Evolutionary conservation across 257 asterid genomes (phyloP).

Genomic region (Haberlea rhodopensis): DNA sequence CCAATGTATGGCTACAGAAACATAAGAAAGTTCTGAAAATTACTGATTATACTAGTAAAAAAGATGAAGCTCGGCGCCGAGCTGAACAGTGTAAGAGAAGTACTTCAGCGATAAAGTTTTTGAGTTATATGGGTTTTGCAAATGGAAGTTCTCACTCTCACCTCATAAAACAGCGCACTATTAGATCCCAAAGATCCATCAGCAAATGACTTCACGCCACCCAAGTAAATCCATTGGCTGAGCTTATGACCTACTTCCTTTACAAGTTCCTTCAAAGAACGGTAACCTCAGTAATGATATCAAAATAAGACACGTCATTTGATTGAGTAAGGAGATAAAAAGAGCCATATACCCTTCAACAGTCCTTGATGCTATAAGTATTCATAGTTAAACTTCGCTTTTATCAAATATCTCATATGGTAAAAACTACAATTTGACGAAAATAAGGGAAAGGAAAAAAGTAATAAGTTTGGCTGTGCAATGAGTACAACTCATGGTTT

Average conservation of each 20-base stretch:
- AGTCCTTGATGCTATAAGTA: too few species aligned
- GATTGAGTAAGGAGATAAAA: not conserved
- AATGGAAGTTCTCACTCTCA: constrained; percentile 28
- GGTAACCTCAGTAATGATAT: constrained; percentile 14
- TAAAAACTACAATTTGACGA: not conserved
- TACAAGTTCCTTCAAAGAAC: constrained; percentile 49
- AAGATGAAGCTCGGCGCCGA: not conserved
- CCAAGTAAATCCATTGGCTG: constrained; percentile 87
- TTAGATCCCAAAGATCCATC: constrained; percentile 98
- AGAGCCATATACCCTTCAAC: not conserved
- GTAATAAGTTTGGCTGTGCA: not conserved
- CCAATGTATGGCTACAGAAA: constrained; percentile 70
- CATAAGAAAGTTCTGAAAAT: constrained; percentile 17
- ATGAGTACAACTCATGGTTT: not conserved
- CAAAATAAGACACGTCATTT: constrained; percentile 18
- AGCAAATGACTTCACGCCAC: constrained; percentile 88
- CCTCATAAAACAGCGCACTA: constrained; percentile 85
- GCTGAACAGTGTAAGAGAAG: constrained; percentile 3
- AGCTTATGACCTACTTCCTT: constrained; percentile 54
- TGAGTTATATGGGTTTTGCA: constrained; percentile 14
- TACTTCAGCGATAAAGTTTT: not conserved
- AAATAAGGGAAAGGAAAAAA: too few species aligned
- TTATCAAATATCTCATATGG: too few species aligned
- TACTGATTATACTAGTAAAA: constrained; percentile 10
- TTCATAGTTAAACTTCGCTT: not conserved